Evolutionary conservation across 2,329 filamentous ascomycete species (phyloP).

Genomic region (Arthroderma uncinatum): DNA sequence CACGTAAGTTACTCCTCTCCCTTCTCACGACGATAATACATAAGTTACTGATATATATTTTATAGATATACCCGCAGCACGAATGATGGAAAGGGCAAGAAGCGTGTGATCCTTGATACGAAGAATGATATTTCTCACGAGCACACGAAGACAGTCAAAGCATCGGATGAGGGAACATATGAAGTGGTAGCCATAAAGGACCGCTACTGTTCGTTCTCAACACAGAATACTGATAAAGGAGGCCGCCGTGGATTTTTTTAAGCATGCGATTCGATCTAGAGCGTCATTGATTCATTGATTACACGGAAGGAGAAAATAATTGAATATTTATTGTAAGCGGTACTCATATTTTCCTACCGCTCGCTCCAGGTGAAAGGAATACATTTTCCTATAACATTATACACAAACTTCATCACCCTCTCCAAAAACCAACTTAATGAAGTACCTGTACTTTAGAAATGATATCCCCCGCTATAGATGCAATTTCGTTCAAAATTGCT

Average conservation of each 20-base stretch:
- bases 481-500: conserved; percentile 36
- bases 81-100: conserved; percentile 68
- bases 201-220: conserved; percentile 78
- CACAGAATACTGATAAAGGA: conserved; percentile 38
- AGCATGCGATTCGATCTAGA: background rate
- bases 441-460: conserved; percentile 54
- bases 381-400: background rate
- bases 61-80: conserved; percentile 70
- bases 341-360: background rate
- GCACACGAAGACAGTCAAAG: conserved; percentile 66
- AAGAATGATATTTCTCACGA: conserved; percentile 77
- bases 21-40: background rate
- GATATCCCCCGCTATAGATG: conserved; percentile 49
- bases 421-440: conserved; percentile 7
- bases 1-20: conserved; percentile 41
- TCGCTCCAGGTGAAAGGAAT: too few species aligned
- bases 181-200: conserved; percentile 96
- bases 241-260: background rate
- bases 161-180: conserved; percentile 90
- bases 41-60: conserved; percentile 2
- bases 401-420: background rate
- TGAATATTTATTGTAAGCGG: background rate
- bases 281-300: background rate
- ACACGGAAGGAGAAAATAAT: background rate
- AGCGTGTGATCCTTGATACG: conserved; percentile 74